These are phyloP conservation scores for Quercus rubra DNA, from an alignment of 306 rosid genomes.

Conservation along the genomic window DNA sequence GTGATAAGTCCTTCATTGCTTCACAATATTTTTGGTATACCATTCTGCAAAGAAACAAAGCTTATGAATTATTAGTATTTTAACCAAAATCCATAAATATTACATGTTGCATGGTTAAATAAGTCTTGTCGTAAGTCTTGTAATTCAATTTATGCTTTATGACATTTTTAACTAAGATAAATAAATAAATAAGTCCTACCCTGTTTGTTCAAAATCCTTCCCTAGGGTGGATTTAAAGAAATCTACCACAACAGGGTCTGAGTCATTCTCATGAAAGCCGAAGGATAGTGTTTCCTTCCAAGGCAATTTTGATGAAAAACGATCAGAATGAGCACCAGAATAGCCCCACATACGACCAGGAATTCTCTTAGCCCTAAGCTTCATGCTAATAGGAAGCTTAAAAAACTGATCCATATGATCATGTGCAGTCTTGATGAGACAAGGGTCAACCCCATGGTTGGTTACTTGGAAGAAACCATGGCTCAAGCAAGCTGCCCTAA, in stretches of 20 bases:
- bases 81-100: neutral
- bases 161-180: too few species aligned
- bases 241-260: constrained; percentile 29
- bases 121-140: too few species aligned
- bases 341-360: constrained; percentile 50
- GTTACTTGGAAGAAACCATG: constrained; percentile 81
- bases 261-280: constrained; percentile 24
- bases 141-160: too few species aligned
- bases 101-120: neutral
- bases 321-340: constrained; percentile 68
- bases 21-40: constrained; percentile 60
- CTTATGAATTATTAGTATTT: neutral
- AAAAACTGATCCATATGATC: constrained; percentile 45
- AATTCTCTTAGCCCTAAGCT: constrained; percentile 18
- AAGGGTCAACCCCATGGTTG: constrained; percentile 58
- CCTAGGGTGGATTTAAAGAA: constrained; percentile 52
- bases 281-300: constrained; percentile 91
- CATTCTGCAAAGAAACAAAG: constrained; percentile 15
- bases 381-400: constrained; percentile 43
- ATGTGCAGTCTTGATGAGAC: constrained; percentile 37
- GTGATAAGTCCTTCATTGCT: constrained; percentile 49
- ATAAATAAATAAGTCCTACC: constrained; percentile 33
- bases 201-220: constrained; percentile 40
- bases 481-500: constrained; percentile 41
- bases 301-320: constrained; percentile 62